These are phyloP conservation scores for Trichosporon sp. DNA, from an alignment of 1,284 basidiomycete species.

Conservation along the genomic window DNA sequence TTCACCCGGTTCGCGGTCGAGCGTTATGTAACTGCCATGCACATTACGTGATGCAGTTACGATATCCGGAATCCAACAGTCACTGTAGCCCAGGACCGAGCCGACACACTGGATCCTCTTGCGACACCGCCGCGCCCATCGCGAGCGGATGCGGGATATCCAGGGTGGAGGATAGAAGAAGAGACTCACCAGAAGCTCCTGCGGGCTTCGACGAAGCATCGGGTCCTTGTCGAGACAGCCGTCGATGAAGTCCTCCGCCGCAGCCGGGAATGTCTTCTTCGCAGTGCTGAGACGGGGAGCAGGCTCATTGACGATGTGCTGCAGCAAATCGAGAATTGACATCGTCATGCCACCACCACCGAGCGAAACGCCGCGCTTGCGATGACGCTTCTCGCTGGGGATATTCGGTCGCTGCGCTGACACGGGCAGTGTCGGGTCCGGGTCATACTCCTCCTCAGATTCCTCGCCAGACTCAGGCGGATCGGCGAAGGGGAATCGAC, in stretches of 20 bases:
- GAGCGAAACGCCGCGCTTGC: slow-evolving; percentile 75
- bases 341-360: slow-evolving; percentile 87
- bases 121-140: neutral
- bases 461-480: slow-evolving; percentile 69
- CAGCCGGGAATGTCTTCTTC: slow-evolving; percentile 61
- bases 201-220: slow-evolving; percentile 72
- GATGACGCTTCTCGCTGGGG: slow-evolving; percentile 60
- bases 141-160: neutral
- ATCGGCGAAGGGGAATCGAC: slow-evolving; percentile 88
- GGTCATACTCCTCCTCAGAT: slow-evolving; percentile 61
- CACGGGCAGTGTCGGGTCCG: slow-evolving; percentile 51
- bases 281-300: slow-evolving; percentile 70
- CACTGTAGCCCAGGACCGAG: neutral
- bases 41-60: slow-evolving; percentile 3
- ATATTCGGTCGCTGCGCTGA: slow-evolving; percentile 43
- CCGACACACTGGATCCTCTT: neutral
- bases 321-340: slow-evolving; percentile 93
- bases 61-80: slow-evolving; percentile 4
- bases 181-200: slow-evolving; percentile 67
- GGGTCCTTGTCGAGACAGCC: slow-evolving; percentile 83
- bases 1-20: neutral
- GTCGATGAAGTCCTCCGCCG: slow-evolving; percentile 77
- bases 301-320: slow-evolving; percentile 97
- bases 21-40: slow-evolving; percentile 15
- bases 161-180: too few relatives aligned